These are phyloP conservation scores for Forsythia suspensa DNA, from an alignment of 257 asterid genomes.

Conservation along the genomic window DNA sequence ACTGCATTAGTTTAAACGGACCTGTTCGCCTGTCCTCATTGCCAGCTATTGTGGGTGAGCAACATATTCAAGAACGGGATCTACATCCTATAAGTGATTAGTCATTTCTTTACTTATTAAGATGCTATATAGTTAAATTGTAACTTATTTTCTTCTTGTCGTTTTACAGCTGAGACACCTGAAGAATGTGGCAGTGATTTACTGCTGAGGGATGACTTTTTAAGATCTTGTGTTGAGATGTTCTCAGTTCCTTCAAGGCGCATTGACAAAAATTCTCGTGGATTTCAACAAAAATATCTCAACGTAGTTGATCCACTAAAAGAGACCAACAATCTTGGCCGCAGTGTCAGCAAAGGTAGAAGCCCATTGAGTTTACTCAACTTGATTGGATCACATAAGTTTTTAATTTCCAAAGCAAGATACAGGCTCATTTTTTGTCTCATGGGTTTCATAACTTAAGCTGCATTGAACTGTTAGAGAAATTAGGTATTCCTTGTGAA, in stretches of 20 bases:
- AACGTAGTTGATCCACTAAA: slow-evolving; percentile 83
- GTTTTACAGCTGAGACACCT: slow-evolving; percentile 64
- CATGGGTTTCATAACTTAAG: too few species aligned
- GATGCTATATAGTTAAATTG: too few species aligned
- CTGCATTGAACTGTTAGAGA: too few species aligned
- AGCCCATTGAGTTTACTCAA: background rate
- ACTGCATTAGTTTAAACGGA: slow-evolving; percentile 69
- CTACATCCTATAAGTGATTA: too few species aligned
- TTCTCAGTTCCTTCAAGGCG: slow-evolving; percentile 68
- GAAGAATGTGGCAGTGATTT: slow-evolving; percentile 50
- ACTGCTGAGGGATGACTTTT: slow-evolving; percentile 64
- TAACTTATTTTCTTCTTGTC: background rate
- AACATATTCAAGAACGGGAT: slow-evolving; percentile 7
- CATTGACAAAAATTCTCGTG: slow-evolving; percentile 39
- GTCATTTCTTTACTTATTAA: too few species aligned
- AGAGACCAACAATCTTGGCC: slow-evolving; percentile 79
- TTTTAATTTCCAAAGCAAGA: too few species aligned
- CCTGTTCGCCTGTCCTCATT: slow-evolving; percentile 68
- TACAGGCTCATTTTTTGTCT: too few species aligned
- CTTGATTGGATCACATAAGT: background rate
- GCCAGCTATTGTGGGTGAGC: slow-evolving; percentile 71
- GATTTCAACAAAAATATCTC: slow-evolving; percentile 62
- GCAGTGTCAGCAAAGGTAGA: slow-evolving; percentile 82
- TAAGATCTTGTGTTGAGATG: slow-evolving; percentile 46
- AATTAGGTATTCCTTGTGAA: too few species aligned